A percentile compares a stretch with the other conserved stretches of the same genome.
Evolutionary conservation across 306 rosid genomes (phyloP).

Genomic region (Abrus precatorius): DNA sequence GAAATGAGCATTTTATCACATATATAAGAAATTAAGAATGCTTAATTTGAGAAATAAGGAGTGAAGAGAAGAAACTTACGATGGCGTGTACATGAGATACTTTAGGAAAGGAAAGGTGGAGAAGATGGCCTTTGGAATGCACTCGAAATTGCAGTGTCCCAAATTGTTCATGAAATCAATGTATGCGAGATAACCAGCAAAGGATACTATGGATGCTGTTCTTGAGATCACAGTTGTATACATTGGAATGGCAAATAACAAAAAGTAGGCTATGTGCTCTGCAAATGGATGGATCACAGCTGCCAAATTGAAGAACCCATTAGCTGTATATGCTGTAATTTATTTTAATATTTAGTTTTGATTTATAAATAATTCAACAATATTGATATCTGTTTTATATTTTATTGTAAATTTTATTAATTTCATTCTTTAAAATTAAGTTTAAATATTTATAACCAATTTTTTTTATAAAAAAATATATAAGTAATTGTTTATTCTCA

Average conservation of each 20-base stretch:
- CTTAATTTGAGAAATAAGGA: not conserved
- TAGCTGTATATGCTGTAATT: not conserved
- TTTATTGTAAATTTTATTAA: not conserved
- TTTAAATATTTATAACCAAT: too few species aligned
- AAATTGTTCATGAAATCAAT: conserved; percentile 82
- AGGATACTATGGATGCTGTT: conserved; percentile 63
- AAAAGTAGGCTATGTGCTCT: conserved; percentile 69
- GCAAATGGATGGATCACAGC: conserved; percentile 88
- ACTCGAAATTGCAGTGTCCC: conserved; percentile 87
- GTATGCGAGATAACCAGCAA: conserved; percentile 52
- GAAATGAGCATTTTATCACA: too few species aligned
- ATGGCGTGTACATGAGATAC: conserved; percentile 68
- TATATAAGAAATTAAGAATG: not conserved
- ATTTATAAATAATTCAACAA: too few species aligned
- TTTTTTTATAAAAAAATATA: too few species aligned
- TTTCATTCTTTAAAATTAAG: not conserved
- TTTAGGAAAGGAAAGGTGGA: conserved; percentile 66
- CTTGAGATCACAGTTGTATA: conserved; percentile 44
- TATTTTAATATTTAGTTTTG: too few species aligned
- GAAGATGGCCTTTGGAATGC: conserved; percentile 62
- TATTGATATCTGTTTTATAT: too few species aligned
- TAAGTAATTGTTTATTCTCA: too few species aligned
- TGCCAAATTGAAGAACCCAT: conserved; percentile 43
- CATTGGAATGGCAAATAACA: conserved; percentile 66
- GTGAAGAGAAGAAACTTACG: conserved; percentile 60